A percentile compares a stretch with the other conserved stretches of the same genome.
These are phyloP conservation scores for Aspergillus diversus DNA, from an alignment of 495 filamentous ascomycete species.

Conservation along the genomic window DNA sequence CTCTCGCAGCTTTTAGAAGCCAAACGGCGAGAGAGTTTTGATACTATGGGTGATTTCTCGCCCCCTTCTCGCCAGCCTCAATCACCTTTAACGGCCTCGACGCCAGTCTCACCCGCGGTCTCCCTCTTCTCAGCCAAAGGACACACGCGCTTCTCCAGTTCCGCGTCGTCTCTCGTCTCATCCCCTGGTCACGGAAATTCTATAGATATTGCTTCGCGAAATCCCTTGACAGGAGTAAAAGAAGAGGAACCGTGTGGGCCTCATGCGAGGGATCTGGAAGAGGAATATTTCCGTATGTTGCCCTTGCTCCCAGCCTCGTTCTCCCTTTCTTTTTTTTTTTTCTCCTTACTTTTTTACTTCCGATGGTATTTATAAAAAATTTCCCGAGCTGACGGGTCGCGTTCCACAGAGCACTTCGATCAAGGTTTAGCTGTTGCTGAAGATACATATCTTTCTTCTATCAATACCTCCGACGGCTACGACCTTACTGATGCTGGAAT, in stretches of 20 bases:
- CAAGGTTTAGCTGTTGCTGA: slow-evolving; percentile 33
- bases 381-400: slow-evolving; percentile 14
- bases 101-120: slow-evolving; percentile 48
- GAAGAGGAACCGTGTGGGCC: slow-evolving; percentile 55
- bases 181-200: slow-evolving; percentile 54
- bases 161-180: slow-evolving; percentile 63
- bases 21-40: slow-evolving; percentile 34
- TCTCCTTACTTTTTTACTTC: slow-evolving; percentile 9
- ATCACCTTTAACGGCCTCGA: slow-evolving; percentile 43
- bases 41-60: slow-evolving; percentile 28
- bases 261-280: slow-evolving; percentile 47
- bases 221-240: slow-evolving; percentile 55
- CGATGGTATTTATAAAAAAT: slow-evolving; percentile 16
- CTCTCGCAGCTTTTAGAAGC: slow-evolving; percentile 33
- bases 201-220: slow-evolving; percentile 51
- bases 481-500: slow-evolving; percentile 64
- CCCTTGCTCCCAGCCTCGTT: slow-evolving; percentile 27
- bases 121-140: slow-evolving; percentile 47
- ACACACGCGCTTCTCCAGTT: slow-evolving; percentile 55
- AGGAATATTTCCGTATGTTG: slow-evolving; percentile 51
- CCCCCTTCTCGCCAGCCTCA: slow-evolving; percentile 27
- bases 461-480: slow-evolving; percentile 54
- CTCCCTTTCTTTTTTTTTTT: slow-evolving; percentile 5
- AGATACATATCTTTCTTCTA: slow-evolving; percentile 38
- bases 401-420: slow-evolving; percentile 43